Conservation (phyloP, 495 filamentous ascomycete species). For the Penicillium fimorum region DNA sequence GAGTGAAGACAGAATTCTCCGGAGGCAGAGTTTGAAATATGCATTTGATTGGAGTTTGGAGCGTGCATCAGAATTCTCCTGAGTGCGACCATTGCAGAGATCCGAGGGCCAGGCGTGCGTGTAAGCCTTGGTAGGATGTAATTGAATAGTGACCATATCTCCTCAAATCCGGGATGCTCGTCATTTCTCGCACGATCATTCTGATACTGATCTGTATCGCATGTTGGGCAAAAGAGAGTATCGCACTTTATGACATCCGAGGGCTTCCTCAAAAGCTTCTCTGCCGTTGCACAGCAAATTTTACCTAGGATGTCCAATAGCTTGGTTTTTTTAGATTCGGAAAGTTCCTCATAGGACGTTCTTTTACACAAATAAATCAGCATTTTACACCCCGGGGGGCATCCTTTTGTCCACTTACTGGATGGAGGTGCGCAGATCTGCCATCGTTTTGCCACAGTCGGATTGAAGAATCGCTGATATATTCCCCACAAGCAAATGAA, state of each 20-base stretch:
- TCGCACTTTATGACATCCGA: constrained; percentile 19
- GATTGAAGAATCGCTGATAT: constrained; percentile 22
- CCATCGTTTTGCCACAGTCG: constrained; percentile 19
- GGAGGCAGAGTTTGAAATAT: constrained; percentile 61
- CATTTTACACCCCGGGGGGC: background rate
- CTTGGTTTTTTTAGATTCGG: constrained; percentile 33
- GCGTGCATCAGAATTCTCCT: constrained; percentile 67
- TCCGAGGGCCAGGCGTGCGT: constrained; percentile 59
- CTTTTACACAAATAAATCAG: constrained; percentile 21
- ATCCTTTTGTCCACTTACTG: constrained; percentile 28
- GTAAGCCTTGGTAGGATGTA: constrained; percentile 56
- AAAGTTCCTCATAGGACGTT: constrained; percentile 23
- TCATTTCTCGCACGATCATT: constrained; percentile 17
- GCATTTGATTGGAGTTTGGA: constrained; percentile 51
- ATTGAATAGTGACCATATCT: constrained; percentile 53
- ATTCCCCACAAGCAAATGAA: constrained; percentile 22
- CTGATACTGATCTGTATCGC: constrained; percentile 30
- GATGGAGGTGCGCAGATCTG: constrained; percentile 25
- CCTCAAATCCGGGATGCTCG: constrained; percentile 36
- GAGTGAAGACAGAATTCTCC: constrained; percentile 81
- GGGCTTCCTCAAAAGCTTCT: constrained; percentile 21
- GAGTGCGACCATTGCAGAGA: constrained; percentile 70
- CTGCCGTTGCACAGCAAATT: constrained; percentile 44
- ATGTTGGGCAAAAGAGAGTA: constrained; percentile 36
- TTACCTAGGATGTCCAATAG: constrained; percentile 37